Evolutionary conservation across 106 monocot genomes (phyloP).

Genomic region (Apostasia shenzhenica): DNA sequence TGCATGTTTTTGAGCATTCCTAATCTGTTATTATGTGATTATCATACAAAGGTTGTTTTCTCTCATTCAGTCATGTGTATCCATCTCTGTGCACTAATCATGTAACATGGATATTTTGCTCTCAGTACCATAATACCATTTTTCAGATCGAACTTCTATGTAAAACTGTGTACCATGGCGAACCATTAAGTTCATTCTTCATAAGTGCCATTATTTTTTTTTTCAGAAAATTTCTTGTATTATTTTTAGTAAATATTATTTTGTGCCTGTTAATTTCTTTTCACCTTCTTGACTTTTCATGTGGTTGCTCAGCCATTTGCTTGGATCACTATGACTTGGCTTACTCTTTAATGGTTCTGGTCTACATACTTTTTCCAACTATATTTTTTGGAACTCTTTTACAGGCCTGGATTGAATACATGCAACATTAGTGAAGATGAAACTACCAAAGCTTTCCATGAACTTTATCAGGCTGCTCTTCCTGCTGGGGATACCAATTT

Average conservation of each 20-base stretch:
- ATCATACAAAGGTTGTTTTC: too few species aligned
- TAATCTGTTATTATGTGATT: too few species aligned
- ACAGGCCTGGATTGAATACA: slow-evolving; percentile 69
- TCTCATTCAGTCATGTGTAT: too few species aligned
- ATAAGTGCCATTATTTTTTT: neutral
- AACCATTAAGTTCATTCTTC: too few species aligned
- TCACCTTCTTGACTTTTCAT: neutral
- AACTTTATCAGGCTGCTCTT: slow-evolving; percentile 34
- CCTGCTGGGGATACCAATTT: slow-evolving; percentile 21
- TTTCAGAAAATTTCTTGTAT: neutral
- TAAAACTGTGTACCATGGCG: too few species aligned
- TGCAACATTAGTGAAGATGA: slow-evolving; percentile 68
- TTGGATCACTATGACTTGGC: neutral
- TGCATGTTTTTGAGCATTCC: neutral
- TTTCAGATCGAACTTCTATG: too few species aligned
- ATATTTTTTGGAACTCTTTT: slow-evolving; percentile 13
- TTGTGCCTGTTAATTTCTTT: neutral
- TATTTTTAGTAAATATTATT: slow-evolving; percentile 1
- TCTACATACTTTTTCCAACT: slow-evolving; percentile 2
- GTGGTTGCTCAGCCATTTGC: neutral
- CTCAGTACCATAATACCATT: too few species aligned
- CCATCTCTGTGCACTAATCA: too few species aligned
- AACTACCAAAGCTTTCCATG: slow-evolving; percentile 57
- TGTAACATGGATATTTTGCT: too few species aligned
- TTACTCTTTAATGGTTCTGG: neutral